These are phyloP conservation scores for Perkinsus chesapeaki DNA, from an alignment of 169 alveolate genomes.

Conservation along the genomic window DNA sequence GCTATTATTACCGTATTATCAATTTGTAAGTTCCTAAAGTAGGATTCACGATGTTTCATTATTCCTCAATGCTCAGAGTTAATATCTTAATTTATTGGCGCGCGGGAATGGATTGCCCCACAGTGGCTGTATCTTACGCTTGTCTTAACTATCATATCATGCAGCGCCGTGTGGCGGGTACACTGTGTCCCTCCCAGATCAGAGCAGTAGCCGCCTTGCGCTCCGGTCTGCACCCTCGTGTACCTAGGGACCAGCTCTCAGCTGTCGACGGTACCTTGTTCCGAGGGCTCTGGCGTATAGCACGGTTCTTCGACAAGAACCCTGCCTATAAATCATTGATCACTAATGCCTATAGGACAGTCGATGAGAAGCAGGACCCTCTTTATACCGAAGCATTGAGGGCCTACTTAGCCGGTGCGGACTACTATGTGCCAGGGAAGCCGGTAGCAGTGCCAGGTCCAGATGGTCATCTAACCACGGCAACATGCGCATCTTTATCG, in stretches of 20 bases:
- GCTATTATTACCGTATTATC: background rate
- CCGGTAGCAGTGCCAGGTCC: background rate
- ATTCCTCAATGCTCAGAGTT: background rate
- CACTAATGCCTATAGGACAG: background rate
- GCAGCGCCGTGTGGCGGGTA: background rate
- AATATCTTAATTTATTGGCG: background rate
- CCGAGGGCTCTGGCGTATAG: background rate
- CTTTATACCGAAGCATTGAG: background rate
- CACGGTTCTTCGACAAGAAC: background rate
- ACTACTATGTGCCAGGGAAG: background rate
- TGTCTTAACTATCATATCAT: background rate
- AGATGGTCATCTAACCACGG: background rate
- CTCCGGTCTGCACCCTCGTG: background rate
- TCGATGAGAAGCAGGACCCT: background rate
- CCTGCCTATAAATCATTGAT: background rate
- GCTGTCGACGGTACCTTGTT: background rate
- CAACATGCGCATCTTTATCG: background rate
- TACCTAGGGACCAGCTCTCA: background rate
- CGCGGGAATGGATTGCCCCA: background rate
- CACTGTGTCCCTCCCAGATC: background rate
- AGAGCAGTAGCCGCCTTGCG: background rate
- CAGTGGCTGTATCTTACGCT: background rate
- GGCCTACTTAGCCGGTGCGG: background rate
- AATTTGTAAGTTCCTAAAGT: background rate
- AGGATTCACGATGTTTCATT: background rate